Percentiles rank a stretch among this genome's conserved stretches.
These are phyloP conservation scores for Tolypocladium paradoxum DNA, from an alignment of 2,329 filamentous ascomycete species.

Conservation along the genomic window DNA sequence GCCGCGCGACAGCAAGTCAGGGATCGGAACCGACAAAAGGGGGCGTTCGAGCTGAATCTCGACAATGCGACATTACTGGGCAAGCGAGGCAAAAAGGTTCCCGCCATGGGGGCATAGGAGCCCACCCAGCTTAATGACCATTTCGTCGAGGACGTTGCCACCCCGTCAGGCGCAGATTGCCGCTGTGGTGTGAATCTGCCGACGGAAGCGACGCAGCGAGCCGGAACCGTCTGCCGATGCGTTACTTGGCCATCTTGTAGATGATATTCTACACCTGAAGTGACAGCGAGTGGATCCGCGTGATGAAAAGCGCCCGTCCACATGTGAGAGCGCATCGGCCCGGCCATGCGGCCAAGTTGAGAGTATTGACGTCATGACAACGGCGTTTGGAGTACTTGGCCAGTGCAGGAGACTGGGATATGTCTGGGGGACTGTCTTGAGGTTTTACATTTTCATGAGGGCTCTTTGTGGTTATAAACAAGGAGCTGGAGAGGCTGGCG, in stretches of 20 bases:
- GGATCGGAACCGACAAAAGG: slow-evolving; percentile 57
- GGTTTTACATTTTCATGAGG: slow-evolving; percentile 7
- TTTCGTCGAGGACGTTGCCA: background rate
- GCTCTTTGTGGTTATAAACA: background rate
- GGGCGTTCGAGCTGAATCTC: slow-evolving; percentile 82
- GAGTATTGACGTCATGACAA: background rate
- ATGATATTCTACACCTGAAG: background rate
- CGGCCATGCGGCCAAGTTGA: background rate
- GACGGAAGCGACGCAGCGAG: background rate
- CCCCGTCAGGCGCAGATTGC: background rate
- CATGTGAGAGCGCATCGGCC: background rate
- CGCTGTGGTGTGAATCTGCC: background rate
- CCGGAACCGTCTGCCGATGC: background rate
- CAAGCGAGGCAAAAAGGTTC: slow-evolving; percentile 47
- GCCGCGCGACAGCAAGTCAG: slow-evolving; percentile 72
- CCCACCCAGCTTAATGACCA: background rate
- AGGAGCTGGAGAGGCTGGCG: background rate
- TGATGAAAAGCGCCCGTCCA: background rate
- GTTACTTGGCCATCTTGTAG: background rate
- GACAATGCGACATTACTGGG: slow-evolving; percentile 86
- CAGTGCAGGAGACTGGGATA: slow-evolving; percentile 3
- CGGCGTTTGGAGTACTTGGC: slow-evolving; percentile 13
- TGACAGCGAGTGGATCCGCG: background rate
- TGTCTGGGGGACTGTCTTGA: slow-evolving; percentile 5
- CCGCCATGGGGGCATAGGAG: slow-evolving; percentile 29